phyloP scores from a whole-genome alignment of 371 early-diverging fungal genomes.

The Mortierella sp. region DNA sequence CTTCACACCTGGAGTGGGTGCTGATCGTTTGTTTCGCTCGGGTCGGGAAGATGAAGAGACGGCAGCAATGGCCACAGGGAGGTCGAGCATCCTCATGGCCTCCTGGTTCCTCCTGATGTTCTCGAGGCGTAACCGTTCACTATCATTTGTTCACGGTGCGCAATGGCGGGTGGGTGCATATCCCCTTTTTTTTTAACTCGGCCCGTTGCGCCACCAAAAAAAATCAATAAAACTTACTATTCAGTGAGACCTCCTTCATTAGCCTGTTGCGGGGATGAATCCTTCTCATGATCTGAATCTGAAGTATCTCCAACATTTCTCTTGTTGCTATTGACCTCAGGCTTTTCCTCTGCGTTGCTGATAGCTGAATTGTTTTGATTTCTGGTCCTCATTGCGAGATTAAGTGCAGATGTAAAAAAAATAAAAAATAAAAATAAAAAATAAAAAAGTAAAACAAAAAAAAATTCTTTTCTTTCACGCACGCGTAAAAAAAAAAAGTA shows the following conservation, averaged over 20 bases:
- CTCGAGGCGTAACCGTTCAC: conserved; percentile 46
- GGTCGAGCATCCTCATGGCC: conserved; percentile 34
- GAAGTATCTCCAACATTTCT: not conserved
- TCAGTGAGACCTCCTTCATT: conserved; percentile 23
- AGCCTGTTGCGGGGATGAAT: not conserved
- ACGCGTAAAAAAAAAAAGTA: not conserved
- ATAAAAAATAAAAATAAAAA: conserved; percentile 13
- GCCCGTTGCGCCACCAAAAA: conserved; percentile 33
- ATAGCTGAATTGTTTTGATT: not conserved
- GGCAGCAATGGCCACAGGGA: conserved; percentile 29
- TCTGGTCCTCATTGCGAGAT: conserved; percentile 14
- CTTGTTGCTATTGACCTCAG: not conserved
- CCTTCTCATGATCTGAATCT: conserved; percentile 11
- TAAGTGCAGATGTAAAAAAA: not conserved
- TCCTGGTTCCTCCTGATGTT: conserved; percentile 51
- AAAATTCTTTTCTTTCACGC: too few relatives aligned
- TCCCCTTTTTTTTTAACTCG: conserved; percentile 5
- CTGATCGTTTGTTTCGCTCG: conserved; percentile 38
- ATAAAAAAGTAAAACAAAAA: conserved; percentile 13
- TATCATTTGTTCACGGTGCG: not conserved
- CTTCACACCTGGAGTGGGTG: conserved; percentile 38
- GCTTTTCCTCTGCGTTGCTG: conserved; percentile 1
- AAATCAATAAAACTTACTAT: conserved; percentile 9
- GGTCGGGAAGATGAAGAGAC: conserved; percentile 11
- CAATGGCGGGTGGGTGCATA: too few relatives aligned